Evolutionary conservation across 306 rosid genomes (phyloP).

Genomic region (Glycine soja): DNA sequence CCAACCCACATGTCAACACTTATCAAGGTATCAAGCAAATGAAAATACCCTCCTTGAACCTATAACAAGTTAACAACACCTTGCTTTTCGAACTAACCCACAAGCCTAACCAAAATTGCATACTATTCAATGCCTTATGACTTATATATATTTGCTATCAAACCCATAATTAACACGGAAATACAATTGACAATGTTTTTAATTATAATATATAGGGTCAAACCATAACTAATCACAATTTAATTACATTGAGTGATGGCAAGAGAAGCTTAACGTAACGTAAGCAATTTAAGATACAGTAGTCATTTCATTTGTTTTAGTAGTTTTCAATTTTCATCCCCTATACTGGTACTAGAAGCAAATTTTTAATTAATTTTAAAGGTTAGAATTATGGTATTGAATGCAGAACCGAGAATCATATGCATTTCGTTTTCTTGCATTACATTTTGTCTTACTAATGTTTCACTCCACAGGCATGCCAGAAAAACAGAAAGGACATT

Average conservation of each 20-base stretch:
- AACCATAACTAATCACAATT: constrained; percentile 34
- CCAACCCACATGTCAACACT: constrained; percentile 55
- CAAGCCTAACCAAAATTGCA: not conserved
- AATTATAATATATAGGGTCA: constrained; percentile 22
- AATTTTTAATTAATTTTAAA: constrained; percentile 26
- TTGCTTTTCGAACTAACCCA: constrained; percentile 40
- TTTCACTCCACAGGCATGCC: constrained; percentile 42
- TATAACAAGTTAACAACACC: not conserved
- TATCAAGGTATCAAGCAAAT: constrained; percentile 31
- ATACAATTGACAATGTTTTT: constrained; percentile 12
- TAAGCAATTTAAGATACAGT: constrained; percentile 7
- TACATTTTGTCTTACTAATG: constrained; percentile 45
- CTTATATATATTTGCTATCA: not conserved
- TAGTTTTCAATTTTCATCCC: constrained; percentile 18
- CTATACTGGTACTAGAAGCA: not conserved
- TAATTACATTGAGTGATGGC: constrained; percentile 44
- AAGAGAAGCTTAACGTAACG: constrained; percentile 43
- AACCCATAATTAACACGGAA: not conserved
- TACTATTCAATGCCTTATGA: constrained; percentile 22
- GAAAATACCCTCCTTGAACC: constrained; percentile 35
- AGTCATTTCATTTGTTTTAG: not conserved
- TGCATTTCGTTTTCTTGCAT: constrained; percentile 48
- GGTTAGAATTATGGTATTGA: constrained; percentile 17
- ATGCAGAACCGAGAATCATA: constrained; percentile 26
- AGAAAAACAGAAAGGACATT: constrained; percentile 46